Base-by-base conservation (phyloP, 1,284 basidiomycete species). In the Ustilago bromivora region DNA sequence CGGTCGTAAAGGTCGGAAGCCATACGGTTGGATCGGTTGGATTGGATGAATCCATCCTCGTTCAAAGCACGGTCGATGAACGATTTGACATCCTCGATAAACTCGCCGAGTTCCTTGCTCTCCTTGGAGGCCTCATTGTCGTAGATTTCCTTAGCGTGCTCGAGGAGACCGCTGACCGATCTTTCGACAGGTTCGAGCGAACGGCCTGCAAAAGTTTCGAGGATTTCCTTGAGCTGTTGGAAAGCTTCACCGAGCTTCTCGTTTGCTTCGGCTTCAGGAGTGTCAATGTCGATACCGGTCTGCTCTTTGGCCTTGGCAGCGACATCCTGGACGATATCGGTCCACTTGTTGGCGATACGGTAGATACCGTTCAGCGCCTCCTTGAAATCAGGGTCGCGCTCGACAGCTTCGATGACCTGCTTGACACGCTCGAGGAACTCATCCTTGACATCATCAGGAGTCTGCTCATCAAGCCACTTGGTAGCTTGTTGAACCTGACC, bases 291-390 rank as follows among this genome's bases (percentile, higher is more conserved):
- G 61, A 87, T 71, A 19, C 87, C 81, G 32, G 84, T 82, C 80
- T 87, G 83, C 34, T 87, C 80, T 58, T 82, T 81, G 32, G 86
- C 86, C 79, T 87, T 86, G 12, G 85, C 83, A 31, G 85, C 76
- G n/a, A 87, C 86, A 28, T 86, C 85, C 64, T 86, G 81, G 4
- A 86, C 87, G 76, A 87, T 87, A 65, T 82, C 71, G 38, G 83
- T 84, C 84, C 88, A 89, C 83, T 88, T 88, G 82, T 88, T 88
- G 79, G 86, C 81, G 40, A 89, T 82, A 60, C 69, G 60, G 55
- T 87, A 81, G 47, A 88, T 84, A 34, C 87, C 86, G 59, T 86
- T 84, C 81, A 88, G 77, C 1, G 87, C 80, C 55, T 86, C 74
- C 58, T 85, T 79, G 82, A 88, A 88, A 57, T 88, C 84, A 40